Conservation (phyloP, 805 yeast species). For the Wickerhamomyces bovis region DNA sequence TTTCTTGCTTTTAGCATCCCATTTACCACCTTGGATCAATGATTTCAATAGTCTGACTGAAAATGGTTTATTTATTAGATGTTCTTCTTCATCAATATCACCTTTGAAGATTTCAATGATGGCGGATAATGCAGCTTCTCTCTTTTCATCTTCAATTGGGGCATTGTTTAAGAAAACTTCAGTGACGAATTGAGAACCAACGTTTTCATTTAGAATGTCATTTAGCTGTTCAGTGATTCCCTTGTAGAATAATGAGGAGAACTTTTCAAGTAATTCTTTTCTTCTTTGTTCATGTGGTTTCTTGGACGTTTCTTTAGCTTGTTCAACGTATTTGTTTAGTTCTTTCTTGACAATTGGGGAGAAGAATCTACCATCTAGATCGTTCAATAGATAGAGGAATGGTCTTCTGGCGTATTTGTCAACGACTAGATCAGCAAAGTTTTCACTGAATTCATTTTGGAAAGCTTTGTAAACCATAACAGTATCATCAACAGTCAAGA, state of each 20-base stretch:
- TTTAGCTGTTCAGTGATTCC: conserved; percentile 45
- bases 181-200: conserved; percentile 78
- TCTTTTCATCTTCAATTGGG: conserved; percentile 32
- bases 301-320: conserved; percentile 69
- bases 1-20: conserved; percentile 59
- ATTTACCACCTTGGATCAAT: conserved; percentile 79
- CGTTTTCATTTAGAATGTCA: conserved; percentile 54
- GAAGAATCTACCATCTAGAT: conserved; percentile 77
- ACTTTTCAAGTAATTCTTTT: conserved; percentile 55
- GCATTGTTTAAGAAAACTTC: conserved; percentile 64
- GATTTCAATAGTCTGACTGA: conserved; percentile 69
- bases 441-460: conserved; percentile 46
- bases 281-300: conserved; percentile 78
- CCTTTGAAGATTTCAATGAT: conserved; percentile 58
- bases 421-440: conserved; percentile 47
- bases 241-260: conserved; percentile 60
- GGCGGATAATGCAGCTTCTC: conserved; percentile 45
- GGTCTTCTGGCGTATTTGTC: conserved; percentile 88
- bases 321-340: conserved; percentile 50
- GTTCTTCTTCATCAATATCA: conserved; percentile 59
- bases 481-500: conserved; percentile 91
- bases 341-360: conserved; percentile 62
- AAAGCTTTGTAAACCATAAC: conserved; percentile 74
- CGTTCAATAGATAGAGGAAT: conserved; percentile 70
- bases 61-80: conserved; percentile 65